A percentile compares a stretch with the other conserved stretches of the same genome.
Evolutionary conservation across 768 basidiomycete species (phyloP).

Genomic region (Heimioporus sp.): DNA sequence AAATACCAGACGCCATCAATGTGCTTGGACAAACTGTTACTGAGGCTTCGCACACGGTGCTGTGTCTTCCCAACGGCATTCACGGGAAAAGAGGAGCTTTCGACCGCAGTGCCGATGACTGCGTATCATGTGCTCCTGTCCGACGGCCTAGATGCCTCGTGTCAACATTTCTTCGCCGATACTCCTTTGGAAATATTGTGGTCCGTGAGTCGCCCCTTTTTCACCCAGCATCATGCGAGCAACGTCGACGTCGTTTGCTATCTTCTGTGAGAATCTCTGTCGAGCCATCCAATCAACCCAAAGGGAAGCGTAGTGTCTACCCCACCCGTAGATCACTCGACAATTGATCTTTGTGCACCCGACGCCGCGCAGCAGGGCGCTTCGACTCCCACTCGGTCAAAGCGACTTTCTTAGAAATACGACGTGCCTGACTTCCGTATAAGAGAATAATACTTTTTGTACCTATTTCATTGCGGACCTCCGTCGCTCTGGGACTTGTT

Average conservation of each 20-base stretch:
- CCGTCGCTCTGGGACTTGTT: neutral
- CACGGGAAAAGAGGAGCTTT: neutral
- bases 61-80: neutral
- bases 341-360: neutral
- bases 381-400: neutral
- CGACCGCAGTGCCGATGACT: neutral
- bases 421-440: neutral
- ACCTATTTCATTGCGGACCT: neutral
- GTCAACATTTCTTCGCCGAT: neutral
- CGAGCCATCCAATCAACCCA: too few species aligned
- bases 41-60: too few species aligned
- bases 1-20: too few species aligned
- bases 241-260: too few species aligned
- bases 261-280: too few species aligned
- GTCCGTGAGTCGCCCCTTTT: too few species aligned
- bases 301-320: too few species aligned
- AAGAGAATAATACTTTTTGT: neutral
- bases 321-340: neutral
- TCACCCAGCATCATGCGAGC: too few species aligned
- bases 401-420: too few species aligned
- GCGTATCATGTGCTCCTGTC: neutral
- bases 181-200: too few species aligned
- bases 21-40: too few species aligned
- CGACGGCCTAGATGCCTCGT: neutral
- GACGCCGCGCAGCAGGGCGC: neutral